These are phyloP conservation scores for Lactarius vividus DNA, from an alignment of 768 basidiomycete species.

Conservation along the genomic window DNA sequence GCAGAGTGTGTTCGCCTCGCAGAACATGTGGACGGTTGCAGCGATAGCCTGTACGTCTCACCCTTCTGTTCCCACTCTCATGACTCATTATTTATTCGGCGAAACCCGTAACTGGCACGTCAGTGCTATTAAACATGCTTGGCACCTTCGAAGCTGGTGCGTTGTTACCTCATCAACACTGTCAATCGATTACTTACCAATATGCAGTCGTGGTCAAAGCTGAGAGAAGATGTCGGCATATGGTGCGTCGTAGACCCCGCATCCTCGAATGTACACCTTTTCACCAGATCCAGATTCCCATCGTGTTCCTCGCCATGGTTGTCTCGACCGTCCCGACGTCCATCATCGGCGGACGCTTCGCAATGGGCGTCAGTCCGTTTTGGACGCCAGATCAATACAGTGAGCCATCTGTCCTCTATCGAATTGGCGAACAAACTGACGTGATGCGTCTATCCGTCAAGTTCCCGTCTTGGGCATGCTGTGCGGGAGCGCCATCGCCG, in stretches of 20 bases:
- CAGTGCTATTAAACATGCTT: slow-evolving; percentile 69
- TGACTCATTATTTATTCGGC: not conserved
- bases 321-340: slow-evolving; percentile 79
- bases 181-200: not conserved
- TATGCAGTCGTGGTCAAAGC: slow-evolving; percentile 72
- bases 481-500: slow-evolving; percentile 74
- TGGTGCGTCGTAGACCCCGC: slow-evolving; percentile 47
- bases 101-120: not conserved
- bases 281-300: slow-evolving; percentile 51
- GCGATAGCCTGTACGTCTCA: slow-evolving; percentile 65
- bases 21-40: slow-evolving; percentile 71
- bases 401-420: slow-evolving; percentile 31
- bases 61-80: not conserved
- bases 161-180: slow-evolving; percentile 27
- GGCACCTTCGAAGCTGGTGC: slow-evolving; percentile 76
- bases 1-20: slow-evolving; percentile 70
- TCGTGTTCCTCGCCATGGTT: slow-evolving; percentile 65
- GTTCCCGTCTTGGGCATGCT: slow-evolving; percentile 88
- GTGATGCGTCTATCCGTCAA: slow-evolving; percentile 30
- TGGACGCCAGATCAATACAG: slow-evolving; percentile 85
- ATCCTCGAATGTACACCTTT: not conserved
- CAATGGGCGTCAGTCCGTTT: slow-evolving; percentile 75
- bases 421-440: not conserved
- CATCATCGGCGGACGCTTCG: slow-evolving; percentile 68
- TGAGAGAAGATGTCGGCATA: slow-evolving; percentile 64